phyloP scores from a whole-genome alignment of 2,329 filamentous ascomycete genomes.

The Lasiodiplodia citricola region DNA sequence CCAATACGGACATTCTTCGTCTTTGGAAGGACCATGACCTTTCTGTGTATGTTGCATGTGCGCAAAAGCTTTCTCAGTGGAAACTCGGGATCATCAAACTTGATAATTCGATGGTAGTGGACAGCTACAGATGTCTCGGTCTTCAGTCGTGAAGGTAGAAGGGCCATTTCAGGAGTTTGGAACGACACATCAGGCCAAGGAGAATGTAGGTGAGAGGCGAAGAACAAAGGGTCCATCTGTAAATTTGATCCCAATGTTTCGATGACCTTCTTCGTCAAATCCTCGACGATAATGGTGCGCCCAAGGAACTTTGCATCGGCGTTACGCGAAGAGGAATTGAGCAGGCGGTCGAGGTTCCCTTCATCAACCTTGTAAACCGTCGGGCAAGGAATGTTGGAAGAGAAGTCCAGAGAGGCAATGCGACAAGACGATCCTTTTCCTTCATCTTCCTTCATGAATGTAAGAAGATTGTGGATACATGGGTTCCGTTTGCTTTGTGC shows the following conservation, averaged over 20 bases:
- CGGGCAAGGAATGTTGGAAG: no score
- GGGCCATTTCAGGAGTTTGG: constrained; percentile 30
- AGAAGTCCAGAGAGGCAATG: no score
- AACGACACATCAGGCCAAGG: background rate
- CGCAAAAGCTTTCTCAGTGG: background rate
- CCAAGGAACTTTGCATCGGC: background rate
- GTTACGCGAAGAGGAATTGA: no score
- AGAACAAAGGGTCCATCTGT: background rate
- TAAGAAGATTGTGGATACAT: no score
- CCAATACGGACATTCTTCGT: constrained; percentile 9
- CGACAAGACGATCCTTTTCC: no score
- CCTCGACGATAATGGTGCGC: background rate
- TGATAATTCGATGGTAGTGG: constrained; percentile 29
- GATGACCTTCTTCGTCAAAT: background rate
- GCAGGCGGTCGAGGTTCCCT: no score
- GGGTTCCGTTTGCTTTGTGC: no score
- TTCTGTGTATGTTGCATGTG: constrained; percentile 26
- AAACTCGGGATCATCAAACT: background rate
- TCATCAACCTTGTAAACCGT: no score
- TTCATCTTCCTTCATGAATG: no score
- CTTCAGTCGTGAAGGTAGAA: constrained; percentile 30
- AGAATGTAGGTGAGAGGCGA: background rate
- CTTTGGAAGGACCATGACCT: constrained; percentile 29
- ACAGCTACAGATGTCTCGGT: constrained; percentile 27
- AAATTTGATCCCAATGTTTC: background rate